Evolutionary conservation across 768 basidiomycete genomes (phyloP).

Genomic region (Boletus tomentosulus): DNA sequence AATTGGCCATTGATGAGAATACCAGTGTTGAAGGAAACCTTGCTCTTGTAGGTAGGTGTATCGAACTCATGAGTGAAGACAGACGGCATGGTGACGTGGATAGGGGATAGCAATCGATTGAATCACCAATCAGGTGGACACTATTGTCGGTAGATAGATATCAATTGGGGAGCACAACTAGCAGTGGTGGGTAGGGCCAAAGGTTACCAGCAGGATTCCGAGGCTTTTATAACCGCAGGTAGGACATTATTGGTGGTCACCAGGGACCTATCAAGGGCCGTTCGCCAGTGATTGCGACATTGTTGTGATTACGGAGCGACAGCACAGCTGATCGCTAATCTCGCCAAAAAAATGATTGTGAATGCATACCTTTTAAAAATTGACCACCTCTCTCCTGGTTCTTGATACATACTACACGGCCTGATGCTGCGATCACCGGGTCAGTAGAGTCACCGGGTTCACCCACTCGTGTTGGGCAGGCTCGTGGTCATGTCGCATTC

Average conservation of each 20-base stretch:
- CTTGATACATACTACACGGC: neutral
- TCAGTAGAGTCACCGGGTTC: neutral
- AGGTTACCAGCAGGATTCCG: neutral
- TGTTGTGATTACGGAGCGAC: neutral
- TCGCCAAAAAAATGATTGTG: no score
- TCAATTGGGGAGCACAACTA: neutral
- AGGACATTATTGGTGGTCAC: neutral
- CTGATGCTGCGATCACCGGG: neutral
- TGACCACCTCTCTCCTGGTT: neutral
- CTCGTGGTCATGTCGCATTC: neutral
- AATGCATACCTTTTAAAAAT: neutral
- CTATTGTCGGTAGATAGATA: neutral
- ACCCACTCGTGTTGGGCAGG: neutral
- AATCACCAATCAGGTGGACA: neutral
- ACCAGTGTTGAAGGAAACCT: conserved; percentile 54
- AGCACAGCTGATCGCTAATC: neutral
- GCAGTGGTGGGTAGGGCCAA: no score
- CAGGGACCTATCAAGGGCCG: neutral
- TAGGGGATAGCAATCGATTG: neutral
- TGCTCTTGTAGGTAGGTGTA: conserved; percentile 54
- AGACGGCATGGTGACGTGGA: conserved; percentile 36
- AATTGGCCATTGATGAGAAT: conserved; percentile 72
- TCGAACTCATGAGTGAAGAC: conserved; percentile 50
- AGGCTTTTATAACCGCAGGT: neutral
- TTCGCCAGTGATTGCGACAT: neutral